Evolutionary conservation across 1,284 basidiomycete species (phyloP).

Genomic region (Tremellales sp.): DNA sequence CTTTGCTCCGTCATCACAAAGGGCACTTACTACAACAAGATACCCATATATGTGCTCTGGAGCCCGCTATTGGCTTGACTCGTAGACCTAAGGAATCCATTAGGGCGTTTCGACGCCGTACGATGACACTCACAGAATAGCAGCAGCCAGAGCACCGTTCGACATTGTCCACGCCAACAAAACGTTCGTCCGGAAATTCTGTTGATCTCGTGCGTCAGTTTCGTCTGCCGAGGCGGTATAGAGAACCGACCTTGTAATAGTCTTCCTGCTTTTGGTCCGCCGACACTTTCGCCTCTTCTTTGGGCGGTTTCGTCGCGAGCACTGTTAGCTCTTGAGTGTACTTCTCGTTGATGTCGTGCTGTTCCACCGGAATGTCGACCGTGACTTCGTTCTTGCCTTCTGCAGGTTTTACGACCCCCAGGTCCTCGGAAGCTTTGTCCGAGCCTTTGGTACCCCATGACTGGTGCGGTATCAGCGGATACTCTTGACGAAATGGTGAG

Average conservation of each 20-base stretch:
- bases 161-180: constrained; percentile 77
- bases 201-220: constrained; percentile 12
- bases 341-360: constrained; percentile 79
- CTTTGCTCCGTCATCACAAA: constrained; percentile 26
- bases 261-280: constrained; percentile 74
- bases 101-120: not conserved
- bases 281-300: constrained; percentile 57
- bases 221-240: not conserved
- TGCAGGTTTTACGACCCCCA: constrained; percentile 65
- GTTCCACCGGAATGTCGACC: constrained; percentile 70
- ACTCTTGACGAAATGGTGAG: constrained; percentile 14
- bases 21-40: constrained; percentile 37
- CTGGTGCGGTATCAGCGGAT: constrained; percentile 11
- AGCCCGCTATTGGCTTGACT: constrained; percentile 30
- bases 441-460: constrained; percentile 87
- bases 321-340: constrained; percentile 81
- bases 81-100: constrained; percentile 20
- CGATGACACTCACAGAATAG: constrained; percentile 57
- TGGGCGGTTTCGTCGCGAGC: constrained; percentile 66
- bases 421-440: constrained; percentile 75
- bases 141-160: constrained; percentile 71
- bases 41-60: constrained; percentile 47
- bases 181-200: constrained; percentile 80
- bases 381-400: constrained; percentile 62
- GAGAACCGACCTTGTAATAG: constrained; percentile 58